phyloP scores from a whole-genome alignment of 441 rosid genomes.

The Euphorbia corollata region DNA sequence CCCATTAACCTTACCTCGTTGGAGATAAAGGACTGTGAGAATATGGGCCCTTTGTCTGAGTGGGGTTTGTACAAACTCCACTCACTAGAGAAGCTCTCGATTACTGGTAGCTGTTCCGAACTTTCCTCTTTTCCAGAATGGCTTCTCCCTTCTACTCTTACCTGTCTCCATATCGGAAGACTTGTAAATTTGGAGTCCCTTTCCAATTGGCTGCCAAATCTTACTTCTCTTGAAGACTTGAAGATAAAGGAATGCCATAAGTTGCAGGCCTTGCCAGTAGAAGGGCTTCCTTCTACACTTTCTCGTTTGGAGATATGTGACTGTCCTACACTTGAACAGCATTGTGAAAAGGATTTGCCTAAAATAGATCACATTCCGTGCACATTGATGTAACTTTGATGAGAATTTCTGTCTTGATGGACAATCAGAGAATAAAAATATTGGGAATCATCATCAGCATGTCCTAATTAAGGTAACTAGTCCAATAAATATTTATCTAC shows the following conservation, averaged over 20 bases:
- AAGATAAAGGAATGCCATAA: slow-evolving; percentile 5
- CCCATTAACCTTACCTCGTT: slow-evolving; percentile 3
- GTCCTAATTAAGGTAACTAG: neutral
- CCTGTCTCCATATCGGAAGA: slow-evolving; percentile 3
- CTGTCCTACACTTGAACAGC: slow-evolving; percentile 5
- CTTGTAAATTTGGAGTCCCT: slow-evolving; percentile 4
- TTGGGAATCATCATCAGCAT: neutral
- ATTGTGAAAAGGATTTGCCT: slow-evolving; percentile 6
- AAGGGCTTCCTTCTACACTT: slow-evolving; percentile 2
- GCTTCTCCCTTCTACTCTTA: slow-evolving; percentile 3
- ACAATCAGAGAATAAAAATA: neutral
- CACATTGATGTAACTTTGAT: neutral
- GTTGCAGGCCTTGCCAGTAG: slow-evolving; percentile 3
- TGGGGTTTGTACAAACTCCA: slow-evolving; percentile 1
- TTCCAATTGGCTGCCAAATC: slow-evolving; percentile 8
- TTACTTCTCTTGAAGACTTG: slow-evolving; percentile 2
- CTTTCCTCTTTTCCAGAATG: slow-evolving; percentile 8
- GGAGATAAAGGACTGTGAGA: slow-evolving; percentile 7
- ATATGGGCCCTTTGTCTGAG: slow-evolving; percentile 5
- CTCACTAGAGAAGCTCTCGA: slow-evolving; percentile 6
- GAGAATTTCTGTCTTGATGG: neutral
- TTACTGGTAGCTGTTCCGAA: slow-evolving; percentile 6
- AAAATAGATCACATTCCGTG: slow-evolving; percentile 4
- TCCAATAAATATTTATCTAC: neutral
- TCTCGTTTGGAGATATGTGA: slow-evolving; percentile 5